Evolutionary conservation across 148 eudicot species (phyloP).

Genomic region (Talinum fruticosum): DNA sequence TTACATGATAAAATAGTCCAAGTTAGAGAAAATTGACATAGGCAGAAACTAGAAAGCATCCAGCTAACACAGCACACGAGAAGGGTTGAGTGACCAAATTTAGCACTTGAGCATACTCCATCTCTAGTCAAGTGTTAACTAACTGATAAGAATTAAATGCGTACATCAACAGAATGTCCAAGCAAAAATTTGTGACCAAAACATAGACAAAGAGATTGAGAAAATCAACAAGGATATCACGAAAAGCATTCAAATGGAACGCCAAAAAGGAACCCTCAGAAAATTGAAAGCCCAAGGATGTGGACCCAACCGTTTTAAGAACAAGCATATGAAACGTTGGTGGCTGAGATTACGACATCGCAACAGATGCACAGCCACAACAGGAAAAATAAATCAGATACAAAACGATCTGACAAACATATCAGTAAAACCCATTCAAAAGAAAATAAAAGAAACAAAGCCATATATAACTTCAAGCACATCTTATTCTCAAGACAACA

Average conservation of each 20-base stretch:
- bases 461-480: too few relatives aligned
- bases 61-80: neutral
- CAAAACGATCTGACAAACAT: too few relatives aligned
- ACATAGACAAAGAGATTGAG: neutral
- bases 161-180: neutral
- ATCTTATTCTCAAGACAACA: too few relatives aligned
- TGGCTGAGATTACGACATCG: neutral
- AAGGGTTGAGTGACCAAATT: neutral
- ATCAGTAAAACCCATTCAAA: too few relatives aligned
- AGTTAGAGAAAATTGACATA: conserved; percentile 8
- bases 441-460: too few relatives aligned
- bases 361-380: neutral
- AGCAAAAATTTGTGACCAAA: too few relatives aligned
- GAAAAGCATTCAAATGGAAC: neutral
- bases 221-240: neutral
- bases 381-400: too few relatives aligned
- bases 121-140: neutral
- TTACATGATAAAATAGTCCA: conserved; percentile 10
- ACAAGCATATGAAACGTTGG: neutral
- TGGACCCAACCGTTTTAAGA: neutral
- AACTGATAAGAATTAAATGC: neutral
- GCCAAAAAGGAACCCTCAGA: neutral
- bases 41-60: neutral
- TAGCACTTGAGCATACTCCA: neutral
- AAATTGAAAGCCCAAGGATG: too few relatives aligned